Conservation (phyloP, 1,284 basidiomycete species). For the Leccinum insigne region DNA sequence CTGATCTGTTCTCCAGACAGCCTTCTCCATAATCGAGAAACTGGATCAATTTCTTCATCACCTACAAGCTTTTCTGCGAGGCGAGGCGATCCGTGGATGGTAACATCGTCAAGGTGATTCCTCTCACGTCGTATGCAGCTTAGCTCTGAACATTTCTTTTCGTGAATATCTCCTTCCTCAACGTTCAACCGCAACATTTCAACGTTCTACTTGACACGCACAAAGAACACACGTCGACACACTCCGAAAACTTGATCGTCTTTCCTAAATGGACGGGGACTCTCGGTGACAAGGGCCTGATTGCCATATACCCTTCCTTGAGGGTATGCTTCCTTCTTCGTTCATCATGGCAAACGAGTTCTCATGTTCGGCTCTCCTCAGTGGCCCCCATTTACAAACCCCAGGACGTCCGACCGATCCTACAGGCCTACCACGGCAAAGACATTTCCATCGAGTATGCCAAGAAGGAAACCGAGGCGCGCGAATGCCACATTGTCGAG, state of each 20-base stretch:
- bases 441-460: constrained; percentile 85
- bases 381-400: constrained; percentile 88
- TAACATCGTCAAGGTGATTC: constrained; percentile 73
- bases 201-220: constrained; percentile 86
- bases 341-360: no score
- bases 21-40: constrained; percentile 8
- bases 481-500: constrained; percentile 61
- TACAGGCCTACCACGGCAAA: constrained; percentile 79
- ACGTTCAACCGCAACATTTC: constrained; percentile 86
- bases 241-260: constrained; percentile 91
- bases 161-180: constrained; percentile 66
- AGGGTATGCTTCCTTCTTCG: no score
- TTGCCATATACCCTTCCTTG: no score
- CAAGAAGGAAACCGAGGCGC: constrained; percentile 78
- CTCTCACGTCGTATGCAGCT: no score
- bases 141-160: background rate
- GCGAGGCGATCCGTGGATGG: constrained; percentile 80
- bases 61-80: constrained; percentile 91
- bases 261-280: constrained; percentile 89
- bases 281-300: constrained; percentile 59
- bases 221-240: constrained; percentile 72
- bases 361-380: constrained; percentile 33
- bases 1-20: no score
- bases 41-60: constrained; percentile 91
- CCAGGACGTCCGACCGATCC: constrained; percentile 70